phyloP scores from a whole-genome alignment of 1,139 yeast species.

The Taphrina deformans region DNA sequence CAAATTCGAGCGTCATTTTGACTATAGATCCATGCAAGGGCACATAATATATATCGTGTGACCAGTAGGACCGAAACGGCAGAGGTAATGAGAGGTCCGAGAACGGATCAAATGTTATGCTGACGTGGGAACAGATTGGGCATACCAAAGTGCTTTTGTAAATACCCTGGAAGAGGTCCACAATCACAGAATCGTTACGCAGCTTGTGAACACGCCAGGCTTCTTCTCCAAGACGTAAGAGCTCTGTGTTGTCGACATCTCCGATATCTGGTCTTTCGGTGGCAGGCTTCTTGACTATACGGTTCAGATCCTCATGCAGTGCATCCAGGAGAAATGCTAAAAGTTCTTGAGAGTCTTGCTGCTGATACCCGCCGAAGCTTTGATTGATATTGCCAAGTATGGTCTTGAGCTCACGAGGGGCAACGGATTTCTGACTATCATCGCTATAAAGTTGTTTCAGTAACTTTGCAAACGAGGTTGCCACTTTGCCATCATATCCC shows the following conservation, averaged over 20 bases:
- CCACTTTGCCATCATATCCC: constrained; percentile 81
- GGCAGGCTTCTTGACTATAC: constrained; percentile 78
- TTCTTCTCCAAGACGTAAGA: constrained; percentile 62
- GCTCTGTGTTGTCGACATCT: constrained; percentile 55
- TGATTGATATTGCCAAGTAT: constrained; percentile 77
- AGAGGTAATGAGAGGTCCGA: constrained; percentile 87
- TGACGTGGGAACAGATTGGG: constrained; percentile 76
- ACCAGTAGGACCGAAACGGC: constrained; percentile 77
- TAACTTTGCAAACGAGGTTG: constrained; percentile 68
- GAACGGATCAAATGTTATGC: constrained; percentile 92
- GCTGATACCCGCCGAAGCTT: constrained; percentile 83
- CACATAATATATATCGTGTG: constrained; percentile 62
- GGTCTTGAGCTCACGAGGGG: constrained; percentile 76
- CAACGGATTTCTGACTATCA: constrained; percentile 41
- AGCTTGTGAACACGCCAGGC: constrained; percentile 80
- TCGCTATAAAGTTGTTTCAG: constrained; percentile 59
- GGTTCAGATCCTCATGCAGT: constrained; percentile 86
- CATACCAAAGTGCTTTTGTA: constrained; percentile 88
- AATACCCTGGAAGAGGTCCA: constrained; percentile 84
- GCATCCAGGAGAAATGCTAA: constrained; percentile 87
- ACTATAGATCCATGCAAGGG: constrained; percentile 55
- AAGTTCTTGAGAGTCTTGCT: constrained; percentile 95
- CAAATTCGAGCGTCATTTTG: constrained; percentile 58
- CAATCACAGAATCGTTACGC: constrained; percentile 81
- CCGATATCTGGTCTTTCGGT: constrained; percentile 81